Conservation (phyloP, 179 eudicot genomes). For the Spinacia oleracea region DNA sequence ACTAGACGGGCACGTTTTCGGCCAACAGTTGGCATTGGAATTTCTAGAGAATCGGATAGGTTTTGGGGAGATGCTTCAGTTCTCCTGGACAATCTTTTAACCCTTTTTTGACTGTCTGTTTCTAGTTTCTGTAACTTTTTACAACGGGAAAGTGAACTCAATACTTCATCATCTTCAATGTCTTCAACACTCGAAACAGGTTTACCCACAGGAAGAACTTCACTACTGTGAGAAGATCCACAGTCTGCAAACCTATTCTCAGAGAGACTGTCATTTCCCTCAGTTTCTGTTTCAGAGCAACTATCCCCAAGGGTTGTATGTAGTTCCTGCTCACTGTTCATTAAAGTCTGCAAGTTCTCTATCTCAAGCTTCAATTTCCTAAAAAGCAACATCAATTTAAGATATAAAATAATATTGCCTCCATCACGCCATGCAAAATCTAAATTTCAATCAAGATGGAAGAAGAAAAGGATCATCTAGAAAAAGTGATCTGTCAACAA, state of each 20-base stretch:
- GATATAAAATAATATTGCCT: constrained; percentile 8
- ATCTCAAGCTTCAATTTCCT: constrained; percentile 69
- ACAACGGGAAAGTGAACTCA: constrained; percentile 42
- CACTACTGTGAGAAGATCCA: constrained; percentile 40
- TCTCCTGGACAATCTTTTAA: constrained; percentile 28
- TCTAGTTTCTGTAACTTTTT: constrained; percentile 35
- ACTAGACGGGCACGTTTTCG: constrained; percentile 79
- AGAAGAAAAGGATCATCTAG: not conserved
- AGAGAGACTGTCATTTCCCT: constrained; percentile 49
- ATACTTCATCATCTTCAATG: constrained; percentile 47
- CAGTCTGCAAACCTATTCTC: constrained; percentile 37
- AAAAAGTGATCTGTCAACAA: not conserved
- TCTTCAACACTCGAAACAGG: constrained; percentile 38
- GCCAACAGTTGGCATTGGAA: constrained; percentile 47
- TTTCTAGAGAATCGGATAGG: constrained; percentile 44
- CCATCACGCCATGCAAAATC: not conserved
- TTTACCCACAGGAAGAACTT: constrained; percentile 28
- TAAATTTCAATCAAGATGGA: not conserved
- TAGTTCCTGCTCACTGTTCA: constrained; percentile 30
- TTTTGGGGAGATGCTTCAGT: constrained; percentile 43
- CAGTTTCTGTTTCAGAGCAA: constrained; percentile 87
- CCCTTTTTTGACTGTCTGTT: constrained; percentile 26
- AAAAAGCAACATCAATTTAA: constrained; percentile 17
- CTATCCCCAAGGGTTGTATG: constrained; percentile 37
- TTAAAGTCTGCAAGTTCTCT: constrained; percentile 53